Base-by-base conservation (phyloP, 2,329 filamentous ascomycete species). In the Cytospora piceicola region DNA sequence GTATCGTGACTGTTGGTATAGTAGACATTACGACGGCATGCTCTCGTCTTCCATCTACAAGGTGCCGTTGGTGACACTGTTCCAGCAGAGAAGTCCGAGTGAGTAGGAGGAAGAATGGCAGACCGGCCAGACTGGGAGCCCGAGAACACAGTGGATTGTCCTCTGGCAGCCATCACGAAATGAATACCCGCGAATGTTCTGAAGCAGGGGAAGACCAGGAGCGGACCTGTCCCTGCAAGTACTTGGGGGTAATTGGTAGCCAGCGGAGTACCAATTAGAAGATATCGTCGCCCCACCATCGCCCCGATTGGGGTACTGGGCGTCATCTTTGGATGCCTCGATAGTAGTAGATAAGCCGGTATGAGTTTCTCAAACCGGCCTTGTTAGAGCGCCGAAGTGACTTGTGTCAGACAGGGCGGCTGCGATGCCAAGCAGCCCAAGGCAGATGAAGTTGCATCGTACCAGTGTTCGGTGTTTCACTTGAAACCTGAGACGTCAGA, bases 401-500 rank as follows among this genome's bases (percentile, higher is more conserved):
- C 17, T 29, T 39, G 51, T 55, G 59, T 34, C 59, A 61, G 59
- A 53, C 46, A 49, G 65, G 42, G 53, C 51, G 58, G 65, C 54
- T 51, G 56, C 52, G 32, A 27, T 55, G 56, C 61, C 65, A 64
- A 66, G 62, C 2, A 27, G 42, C 51, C 46, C 61, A 24, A 49
- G 66, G 68, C 68, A 66, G 58, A 58, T 61, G 58, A 54, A 66
- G 63, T 70, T 73, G 72, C 71, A 69, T 72, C 71, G 70, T 68
- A 39, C 71, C 75, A 72, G 67, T 71, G 68, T 71, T 57, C 63
- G 68, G 69, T 72, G 80, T 82, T 79, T 81, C 77, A 78, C 72
- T 69, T 80, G 81, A 83, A 82, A 82, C 80, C 71, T 71, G 73
- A 76, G 72, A 73, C 72, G 81, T 83, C 76, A 76, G 78, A 81